These are phyloP conservation scores for Sextonia rubra DNA, from an alignment of 164 flowering plant genomes.

Conservation along the genomic window DNA sequence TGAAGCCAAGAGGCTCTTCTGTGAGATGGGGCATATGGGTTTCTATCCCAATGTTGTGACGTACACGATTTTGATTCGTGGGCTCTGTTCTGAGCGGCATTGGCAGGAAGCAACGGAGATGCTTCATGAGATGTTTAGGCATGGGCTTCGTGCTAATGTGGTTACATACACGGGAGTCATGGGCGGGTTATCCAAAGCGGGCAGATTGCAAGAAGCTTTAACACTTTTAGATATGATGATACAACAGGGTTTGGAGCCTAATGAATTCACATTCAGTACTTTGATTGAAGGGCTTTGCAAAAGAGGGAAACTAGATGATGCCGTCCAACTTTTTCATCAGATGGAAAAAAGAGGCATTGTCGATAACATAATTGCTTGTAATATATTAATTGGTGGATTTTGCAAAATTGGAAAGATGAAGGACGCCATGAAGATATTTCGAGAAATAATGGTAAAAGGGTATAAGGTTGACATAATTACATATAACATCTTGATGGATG, in stretches of 20 bases:
- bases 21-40: constrained; percentile 21
- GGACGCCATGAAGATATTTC: constrained; percentile 12
- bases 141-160: constrained; percentile 13
- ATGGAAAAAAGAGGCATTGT: constrained; percentile 15
- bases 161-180: constrained; percentile 21
- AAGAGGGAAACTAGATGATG: constrained; percentile 16
- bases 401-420: constrained; percentile 19
- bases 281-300: constrained; percentile 26
- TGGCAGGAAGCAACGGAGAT: constrained; percentile 23
- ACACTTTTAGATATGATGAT: constrained; percentile 17
- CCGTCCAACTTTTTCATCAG: constrained; percentile 10
- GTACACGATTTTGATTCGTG: constrained; percentile 25
- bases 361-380: constrained; percentile 14
- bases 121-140: constrained; percentile 20
- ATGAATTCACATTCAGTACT: constrained; percentile 18
- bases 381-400: constrained; percentile 19
- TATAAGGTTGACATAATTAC: constrained; percentile 14
- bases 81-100: constrained; percentile 18
- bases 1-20: constrained; percentile 18
- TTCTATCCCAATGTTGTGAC: constrained; percentile 19
- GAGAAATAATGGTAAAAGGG: constrained; percentile 6
- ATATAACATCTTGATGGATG: constrained; percentile 22
- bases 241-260: constrained; percentile 15
- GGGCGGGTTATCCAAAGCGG: constrained; percentile 15
- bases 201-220: constrained; percentile 18